Evolutionary conservation across 306 rosid species (phyloP), one percentile per base, ranked within the genome.

Genomic region (Trifolium pratense): DNA sequence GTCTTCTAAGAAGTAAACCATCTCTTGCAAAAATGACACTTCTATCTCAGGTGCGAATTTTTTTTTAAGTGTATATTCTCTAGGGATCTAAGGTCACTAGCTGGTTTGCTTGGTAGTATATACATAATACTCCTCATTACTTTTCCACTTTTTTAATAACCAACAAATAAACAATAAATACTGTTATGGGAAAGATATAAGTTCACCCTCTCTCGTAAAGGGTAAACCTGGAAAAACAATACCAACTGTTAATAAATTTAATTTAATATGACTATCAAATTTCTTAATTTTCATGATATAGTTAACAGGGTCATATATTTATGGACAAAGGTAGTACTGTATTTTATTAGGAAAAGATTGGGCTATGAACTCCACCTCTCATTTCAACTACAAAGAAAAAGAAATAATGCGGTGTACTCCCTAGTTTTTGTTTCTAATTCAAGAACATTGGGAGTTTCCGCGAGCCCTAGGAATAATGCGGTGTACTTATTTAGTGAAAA

Each of bases 21-120:
- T 90, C 97, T 79, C 89, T 95, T 23, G 89, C 90, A 56, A 90
- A 92, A 79, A 63, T 95, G 79, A 75, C 88, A 49, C 75, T 95
- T 82, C 82, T 95, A 79, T 91, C 86, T 52, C 92, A 91, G 86
- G 98, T 86, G 81, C 55, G 67, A 18, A 49, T 18, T n/a, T n/a
- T 20, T 68, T 81, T 23, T 52, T 29, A 9, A 66, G 48, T 39
- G 63, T 52, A 12, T 59, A 40, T 70, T 60, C 51, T 13, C 18
- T 25, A 17, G n/a, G 8, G 62, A 58, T 63, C 57, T 46, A 49
- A 34, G 43, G 64, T 23, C 43, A 10, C 65, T 73, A 8, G 53
- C 58, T 75, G 64, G 32, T 70, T 66, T 78, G 46, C 68, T 58
- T 42, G 11, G 76, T 62, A n/a, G n/a, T n/a, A n/a, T n/a, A n/a